Base-by-base conservation (phyloP, 2,329 filamentous ascomycete species). In the Aspergillus fumigatiaffinis region DNA sequence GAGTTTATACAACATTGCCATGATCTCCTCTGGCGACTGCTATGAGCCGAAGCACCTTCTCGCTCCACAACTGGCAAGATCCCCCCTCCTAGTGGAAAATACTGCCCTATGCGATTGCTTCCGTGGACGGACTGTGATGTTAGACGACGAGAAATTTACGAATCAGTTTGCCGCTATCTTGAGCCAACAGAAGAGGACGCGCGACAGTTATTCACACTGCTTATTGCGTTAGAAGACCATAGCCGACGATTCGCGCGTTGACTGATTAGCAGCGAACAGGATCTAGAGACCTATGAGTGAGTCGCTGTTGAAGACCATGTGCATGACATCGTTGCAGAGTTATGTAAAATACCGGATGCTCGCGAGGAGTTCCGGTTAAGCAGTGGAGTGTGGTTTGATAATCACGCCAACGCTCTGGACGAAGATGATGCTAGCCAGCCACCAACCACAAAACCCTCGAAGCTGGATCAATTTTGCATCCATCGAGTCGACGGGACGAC, bases 211-310 rank as follows among this genome's bases (percentile, higher is more conserved):
- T 59, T 59, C 41, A 12, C 54, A 17, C 44, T 49, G 10, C 20
- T 55, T 14, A 4, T 55, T 50, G 49, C 32, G 26, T 58, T 67
- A 28, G 61, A 51, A 50, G 64, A 62, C 51, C 63, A 65, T 17
- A 57, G 58, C 25, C 54, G 59, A 44, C 57, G 61, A 49, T 26
- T 68, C 48, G 60, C 55, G 49, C 55, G 53, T 52, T 55, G 59
- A 29, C 59, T 60, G 54, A 44, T 69, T 14, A 61, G 62, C 49
- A 69, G 67, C 52, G 68, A 71, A 47, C 60, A 64, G 56, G 68
- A 69, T 53, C 61, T 69, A 29, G 67, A 68, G 57, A 47, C 47
- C 56, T 68, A 68, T 59, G 61, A 68, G 55, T 60, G 66, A 56
- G 35, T 65, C 49, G 63, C 62, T n/a, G 61, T 71, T 54, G 64